Evolutionary conservation across 2,329 filamentous ascomycete species (phyloP).

Genomic region (Neofusicoccum cordaticola): DNA sequence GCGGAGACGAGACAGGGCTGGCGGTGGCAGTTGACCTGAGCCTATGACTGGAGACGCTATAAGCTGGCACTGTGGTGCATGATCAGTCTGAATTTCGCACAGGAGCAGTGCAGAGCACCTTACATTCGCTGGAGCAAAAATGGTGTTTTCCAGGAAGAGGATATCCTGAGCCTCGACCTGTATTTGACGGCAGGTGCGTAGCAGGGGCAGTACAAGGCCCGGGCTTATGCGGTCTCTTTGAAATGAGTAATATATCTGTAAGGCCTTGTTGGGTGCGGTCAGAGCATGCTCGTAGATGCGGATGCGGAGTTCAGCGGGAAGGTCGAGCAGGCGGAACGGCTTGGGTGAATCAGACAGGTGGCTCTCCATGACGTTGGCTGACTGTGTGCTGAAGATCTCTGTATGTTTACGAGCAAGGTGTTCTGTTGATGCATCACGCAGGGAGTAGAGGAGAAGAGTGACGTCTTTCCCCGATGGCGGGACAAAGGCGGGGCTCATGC

Average conservation of each 20-base stretch:
- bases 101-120: not conserved
- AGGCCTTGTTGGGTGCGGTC: constrained; percentile 23
- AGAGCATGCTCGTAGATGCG: constrained; percentile 42
- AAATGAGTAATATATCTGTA: constrained; percentile 12
- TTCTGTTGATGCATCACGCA: too few relatives aligned
- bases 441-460: too few relatives aligned
- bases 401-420: too few relatives aligned
- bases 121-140: constrained; percentile 25
- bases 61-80: not conserved
- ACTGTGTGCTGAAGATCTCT: too few relatives aligned
- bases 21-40: not conserved
- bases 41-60: not conserved
- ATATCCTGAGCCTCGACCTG: constrained; percentile 44
- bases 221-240: not conserved
- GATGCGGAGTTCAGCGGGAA: constrained; percentile 46
- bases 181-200: constrained; percentile 26
- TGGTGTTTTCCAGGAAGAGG: constrained; percentile 45
- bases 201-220: not conserved
- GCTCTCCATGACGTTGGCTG: not conserved
- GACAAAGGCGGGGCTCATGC: too few relatives aligned
- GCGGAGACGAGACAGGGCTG: not conserved
- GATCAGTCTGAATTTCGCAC: too few relatives aligned
- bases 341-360: not conserved
- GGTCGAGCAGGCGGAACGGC: constrained; percentile 44
- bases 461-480: too few relatives aligned